These are phyloP conservation scores for Carex pumila DNA, from an alignment of 176 grass and related monocot species.

Conservation along the genomic window DNA sequence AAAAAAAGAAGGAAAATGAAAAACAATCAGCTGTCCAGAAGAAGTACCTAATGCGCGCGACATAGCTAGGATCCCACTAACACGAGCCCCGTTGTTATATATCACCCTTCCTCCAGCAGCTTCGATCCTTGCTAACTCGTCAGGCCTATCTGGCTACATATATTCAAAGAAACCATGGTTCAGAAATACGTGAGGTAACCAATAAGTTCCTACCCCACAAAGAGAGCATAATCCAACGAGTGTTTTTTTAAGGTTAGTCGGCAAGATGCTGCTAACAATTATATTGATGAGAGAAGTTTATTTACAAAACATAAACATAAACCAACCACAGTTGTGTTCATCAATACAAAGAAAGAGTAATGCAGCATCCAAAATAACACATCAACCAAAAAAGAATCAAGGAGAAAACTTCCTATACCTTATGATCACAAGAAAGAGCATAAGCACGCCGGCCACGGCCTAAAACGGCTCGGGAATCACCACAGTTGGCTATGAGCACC, in stretches of 20 bases:
- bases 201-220: background rate
- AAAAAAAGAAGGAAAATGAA: background rate
- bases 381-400: background rate
- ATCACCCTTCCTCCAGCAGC: slow-evolving; percentile 59
- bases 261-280: too few species aligned
- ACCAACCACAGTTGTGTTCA: background rate
- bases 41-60: slow-evolving; percentile 67
- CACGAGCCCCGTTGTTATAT: slow-evolving; percentile 48
- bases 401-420: slow-evolving; percentile 30
- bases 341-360: too few species aligned
- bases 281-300: too few species aligned
- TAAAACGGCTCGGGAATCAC: slow-evolving; percentile 79
- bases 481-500: slow-evolving; percentile 72
- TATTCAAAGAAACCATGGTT: background rate
- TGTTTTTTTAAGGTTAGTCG: too few species aligned
- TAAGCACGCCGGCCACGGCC: slow-evolving; percentile 32
- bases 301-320: too few species aligned
- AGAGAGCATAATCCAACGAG: background rate
- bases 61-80: slow-evolving; percentile 93
- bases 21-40: background rate
- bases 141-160: slow-evolving; percentile 60
- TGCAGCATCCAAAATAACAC: background rate
- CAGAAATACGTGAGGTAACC: background rate
- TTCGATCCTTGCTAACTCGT: slow-evolving; percentile 67
- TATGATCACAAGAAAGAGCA: slow-evolving; percentile 77